Evolutionary conservation across 2,329 filamentous ascomycete genomes (phyloP), one percentile per base, ranked within the genome.

Genomic region (Rhynchosporium graminicola): DNA sequence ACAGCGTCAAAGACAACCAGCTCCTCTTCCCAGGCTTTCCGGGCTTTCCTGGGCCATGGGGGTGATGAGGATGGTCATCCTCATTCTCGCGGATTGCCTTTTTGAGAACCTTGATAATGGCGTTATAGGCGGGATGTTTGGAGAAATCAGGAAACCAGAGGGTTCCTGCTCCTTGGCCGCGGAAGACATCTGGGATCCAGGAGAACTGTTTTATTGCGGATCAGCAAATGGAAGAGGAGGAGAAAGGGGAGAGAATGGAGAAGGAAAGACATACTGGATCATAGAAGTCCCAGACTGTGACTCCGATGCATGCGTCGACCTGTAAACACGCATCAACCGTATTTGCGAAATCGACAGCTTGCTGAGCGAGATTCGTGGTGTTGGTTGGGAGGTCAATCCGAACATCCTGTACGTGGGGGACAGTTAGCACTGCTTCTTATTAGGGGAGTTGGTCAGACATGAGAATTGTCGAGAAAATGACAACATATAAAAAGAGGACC

Each of bases 291-390:
- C 71, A 73, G 4, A 72, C 68, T 2, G 70, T 73, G 29, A 72
- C 57, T 7, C 71, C 71, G 2, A 73, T 65, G 63, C 71, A 73
- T 3, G 60, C 52, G 10, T 66, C 56, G 13, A 68, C 65, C 3
- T 69, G 52, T 20, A 72, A 28, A 55, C 71, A 73, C 15, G 71
- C 70, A 1, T 52, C 59, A 13, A 70, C 65, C 1, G 62, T 57
- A 57, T 60, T 60, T 9, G 55, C 77, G 64, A 83, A 86, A 56
- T 81, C 80, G n/a, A 67, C 65, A 0, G 77, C 78, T 72, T 86
- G 83, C 29, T 77, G 75, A 29, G 72, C 71, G 28, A 78, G 70
- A 47, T 76, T 76, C 1, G 75, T 70, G 1, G 72, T 68, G 3
- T 73, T 78, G 3, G 78, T 72, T 0, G 84, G 82, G 20, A 83